Evolutionary conservation across 192 early-diverging fungal genomes (phyloP).

Genomic region (Anaeromyces robustus): DNA sequence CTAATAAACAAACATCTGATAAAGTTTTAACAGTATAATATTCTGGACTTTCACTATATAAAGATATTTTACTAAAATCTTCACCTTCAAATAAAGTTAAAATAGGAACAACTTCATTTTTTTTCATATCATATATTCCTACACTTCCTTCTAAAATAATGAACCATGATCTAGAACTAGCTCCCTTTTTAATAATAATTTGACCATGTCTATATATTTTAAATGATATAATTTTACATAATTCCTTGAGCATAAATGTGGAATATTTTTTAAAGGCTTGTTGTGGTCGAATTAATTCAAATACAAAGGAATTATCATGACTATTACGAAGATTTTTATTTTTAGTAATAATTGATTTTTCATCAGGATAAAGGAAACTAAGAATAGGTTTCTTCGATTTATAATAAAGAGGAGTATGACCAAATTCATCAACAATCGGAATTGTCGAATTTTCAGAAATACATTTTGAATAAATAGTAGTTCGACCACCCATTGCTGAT

Average conservation of each 20-base stretch:
- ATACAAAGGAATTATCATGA: background rate
- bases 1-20: background rate
- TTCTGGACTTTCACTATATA: background rate
- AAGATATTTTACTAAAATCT: background rate
- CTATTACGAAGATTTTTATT: background rate
- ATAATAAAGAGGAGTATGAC: background rate
- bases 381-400: background rate
- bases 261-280: background rate
- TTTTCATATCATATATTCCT: background rate
- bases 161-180: background rate
- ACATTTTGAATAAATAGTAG: background rate
- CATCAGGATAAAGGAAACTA: background rate
- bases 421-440: background rate
- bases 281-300: background rate
- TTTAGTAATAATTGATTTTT: background rate
- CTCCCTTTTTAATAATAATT: background rate
- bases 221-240: background rate
- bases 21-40: background rate
- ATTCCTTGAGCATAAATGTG: background rate
- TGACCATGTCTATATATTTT: background rate
- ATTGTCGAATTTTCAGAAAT: background rate
- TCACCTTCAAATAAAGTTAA: background rate
- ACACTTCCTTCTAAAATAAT: background rate
- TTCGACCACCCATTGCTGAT: background rate
- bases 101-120: background rate